phyloP scores from a whole-genome alignment of 345 rosid species.

The Leavenworthia alabamica region DNA sequence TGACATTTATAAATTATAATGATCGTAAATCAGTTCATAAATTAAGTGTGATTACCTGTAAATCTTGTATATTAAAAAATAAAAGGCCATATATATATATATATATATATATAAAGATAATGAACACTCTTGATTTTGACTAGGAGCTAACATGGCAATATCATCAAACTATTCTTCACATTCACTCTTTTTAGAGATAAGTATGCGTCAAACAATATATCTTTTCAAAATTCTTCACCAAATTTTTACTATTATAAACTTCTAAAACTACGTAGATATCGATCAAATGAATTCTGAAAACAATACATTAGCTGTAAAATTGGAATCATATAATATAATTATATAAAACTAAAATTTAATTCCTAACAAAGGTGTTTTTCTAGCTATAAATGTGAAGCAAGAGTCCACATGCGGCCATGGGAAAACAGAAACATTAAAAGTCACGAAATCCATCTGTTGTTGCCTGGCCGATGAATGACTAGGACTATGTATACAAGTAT shows the following conservation, averaged over 20 bases:
- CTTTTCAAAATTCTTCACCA: no score
- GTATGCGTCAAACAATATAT: no score
- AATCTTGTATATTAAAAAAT: no score
- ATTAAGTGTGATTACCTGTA: no score
- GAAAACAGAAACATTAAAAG: constrained; percentile 20
- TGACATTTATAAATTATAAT: no score
- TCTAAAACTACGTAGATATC: background rate
- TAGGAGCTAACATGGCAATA: constrained; percentile 54
- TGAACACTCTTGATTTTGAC: constrained; percentile 55
- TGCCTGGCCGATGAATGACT: constrained; percentile 19
- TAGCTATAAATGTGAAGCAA: constrained; percentile 36
- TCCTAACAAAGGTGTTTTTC: background rate
- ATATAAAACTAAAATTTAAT: background rate
- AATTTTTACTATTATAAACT: constrained; percentile 15
- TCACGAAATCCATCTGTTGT: constrained; percentile 27
- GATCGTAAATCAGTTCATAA: no score
- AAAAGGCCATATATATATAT: no score
- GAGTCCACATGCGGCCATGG: constrained; percentile 39
- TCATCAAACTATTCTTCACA: no score
- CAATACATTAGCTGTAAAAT: background rate
- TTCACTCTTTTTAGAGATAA: no score
- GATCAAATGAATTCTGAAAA: background rate
- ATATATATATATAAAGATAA: constrained; percentile 17
- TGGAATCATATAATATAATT: background rate
- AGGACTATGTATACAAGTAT: background rate